These are phyloP conservation scores for Solanum pimpinellifolium DNA, from an alignment of 257 asterid genomes.

Conservation along the genomic window DNA sequence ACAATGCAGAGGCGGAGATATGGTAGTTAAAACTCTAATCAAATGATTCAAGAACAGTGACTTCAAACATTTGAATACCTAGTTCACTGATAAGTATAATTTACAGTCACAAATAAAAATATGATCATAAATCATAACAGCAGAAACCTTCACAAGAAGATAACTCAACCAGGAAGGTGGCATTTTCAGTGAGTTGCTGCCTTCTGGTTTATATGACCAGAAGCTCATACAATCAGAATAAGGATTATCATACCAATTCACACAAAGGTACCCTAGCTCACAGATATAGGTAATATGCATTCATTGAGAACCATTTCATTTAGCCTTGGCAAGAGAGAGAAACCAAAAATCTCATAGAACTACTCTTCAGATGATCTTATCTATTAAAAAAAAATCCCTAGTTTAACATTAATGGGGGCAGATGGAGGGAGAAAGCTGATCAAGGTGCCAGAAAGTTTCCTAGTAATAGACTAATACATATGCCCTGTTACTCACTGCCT, in stretches of 20 bases:
- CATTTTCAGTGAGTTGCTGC: neutral
- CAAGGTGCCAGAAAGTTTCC: neutral
- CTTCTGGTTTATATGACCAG: neutral
- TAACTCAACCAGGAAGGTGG: neutral
- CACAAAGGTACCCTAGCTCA: neutral
- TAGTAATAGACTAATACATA: neutral
- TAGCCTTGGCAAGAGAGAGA: neutral
- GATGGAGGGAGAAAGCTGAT: neutral
- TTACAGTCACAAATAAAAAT: neutral
- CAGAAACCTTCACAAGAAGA: neutral
- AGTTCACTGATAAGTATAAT: neutral
- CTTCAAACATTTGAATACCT: neutral
- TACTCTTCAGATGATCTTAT: neutral
- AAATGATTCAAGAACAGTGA: neutral
- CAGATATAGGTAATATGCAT: neutral
- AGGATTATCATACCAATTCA: neutral
- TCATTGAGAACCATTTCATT: neutral
- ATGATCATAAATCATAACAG: neutral
- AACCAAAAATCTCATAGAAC: neutral
- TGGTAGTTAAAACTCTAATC: neutral
- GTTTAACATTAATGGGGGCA: neutral
- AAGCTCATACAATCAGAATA: neutral
- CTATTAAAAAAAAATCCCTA: neutral
- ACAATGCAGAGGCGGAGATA: neutral
- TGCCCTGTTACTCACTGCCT: conserved; percentile 21